Evolutionary conservation across 345 rosid genomes (phyloP).

Genomic region (Excoecaria agallocha): DNA sequence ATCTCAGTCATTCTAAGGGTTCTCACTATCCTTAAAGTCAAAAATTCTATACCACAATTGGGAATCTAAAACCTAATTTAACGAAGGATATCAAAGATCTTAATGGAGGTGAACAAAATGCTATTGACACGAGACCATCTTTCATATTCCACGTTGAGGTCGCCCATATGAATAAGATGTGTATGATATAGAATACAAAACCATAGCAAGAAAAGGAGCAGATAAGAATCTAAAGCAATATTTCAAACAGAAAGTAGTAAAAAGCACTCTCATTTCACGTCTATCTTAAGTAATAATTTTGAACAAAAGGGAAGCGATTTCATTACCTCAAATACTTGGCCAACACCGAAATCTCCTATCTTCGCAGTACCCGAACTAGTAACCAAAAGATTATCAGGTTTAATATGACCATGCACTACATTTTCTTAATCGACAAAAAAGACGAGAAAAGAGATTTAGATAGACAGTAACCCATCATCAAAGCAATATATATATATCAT

Average conservation of each 20-base stretch:
- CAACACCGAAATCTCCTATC: slow-evolving; percentile 97
- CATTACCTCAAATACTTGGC: slow-evolving; percentile 94
- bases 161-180: not conserved
- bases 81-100: not conserved
- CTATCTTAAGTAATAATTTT: not conserved
- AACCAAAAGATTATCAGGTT: slow-evolving; percentile 95
- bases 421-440: slow-evolving; percentile 45
- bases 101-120: not conserved
- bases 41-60: not conserved
- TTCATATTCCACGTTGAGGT: not conserved
- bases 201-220: not conserved
- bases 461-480: not conserved
- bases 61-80: not conserved
- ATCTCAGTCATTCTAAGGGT: not conserved
- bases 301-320: slow-evolving; percentile 3
- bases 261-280: not conserved
- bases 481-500: not conserved
- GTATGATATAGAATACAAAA: not conserved
- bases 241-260: not conserved
- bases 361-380: slow-evolving; percentile 71
- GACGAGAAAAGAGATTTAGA: slow-evolving; percentile 2
- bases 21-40: not conserved
- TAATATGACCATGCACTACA: slow-evolving; percentile 93
- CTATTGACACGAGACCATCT: too few species aligned
- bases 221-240: not conserved